Percentiles rank a stretch among this genome's conserved stretches.
Evolutionary conservation across 1,139 yeast genomes (phyloP).

Genomic region (Yamadazyma dendronema): DNA sequence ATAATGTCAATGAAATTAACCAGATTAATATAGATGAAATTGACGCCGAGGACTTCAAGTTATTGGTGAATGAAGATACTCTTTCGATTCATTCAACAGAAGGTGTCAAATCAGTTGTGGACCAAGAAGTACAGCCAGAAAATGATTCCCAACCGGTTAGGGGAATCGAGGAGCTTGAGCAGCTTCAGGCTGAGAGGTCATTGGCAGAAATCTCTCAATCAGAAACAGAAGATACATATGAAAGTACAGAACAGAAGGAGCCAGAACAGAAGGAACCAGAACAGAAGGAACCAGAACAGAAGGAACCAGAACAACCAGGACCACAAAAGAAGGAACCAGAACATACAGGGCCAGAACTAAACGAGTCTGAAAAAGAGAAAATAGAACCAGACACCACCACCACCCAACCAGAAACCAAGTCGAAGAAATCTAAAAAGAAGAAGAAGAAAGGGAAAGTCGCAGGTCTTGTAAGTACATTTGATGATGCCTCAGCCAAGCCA

Average conservation of each 20-base stretch:
- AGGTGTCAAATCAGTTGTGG: slow-evolving; percentile 9
- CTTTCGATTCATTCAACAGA: slow-evolving; percentile 10
- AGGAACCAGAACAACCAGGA: slow-evolving; percentile 1
- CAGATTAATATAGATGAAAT: slow-evolving; percentile 31
- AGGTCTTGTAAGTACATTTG: slow-evolving; percentile 10
- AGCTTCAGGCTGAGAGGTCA: slow-evolving; percentile 1
- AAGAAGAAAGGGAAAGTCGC: slow-evolving; percentile 11
- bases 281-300: slow-evolving; percentile 1
- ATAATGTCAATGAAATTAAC: slow-evolving; percentile 32
- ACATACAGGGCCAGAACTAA: slow-evolving; percentile 3
- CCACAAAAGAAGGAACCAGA: slow-evolving; percentile 1
- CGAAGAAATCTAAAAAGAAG: slow-evolving; percentile 4
- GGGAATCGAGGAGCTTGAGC: slow-evolving; percentile 2
- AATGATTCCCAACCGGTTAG: not conserved
- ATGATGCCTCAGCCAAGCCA: slow-evolving; percentile 2
- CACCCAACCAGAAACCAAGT: slow-evolving; percentile 1
- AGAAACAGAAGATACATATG: no score
- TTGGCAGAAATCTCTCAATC: slow-evolving; percentile 1
- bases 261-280: slow-evolving; percentile 2
- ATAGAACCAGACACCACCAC: slow-evolving; percentile 2
- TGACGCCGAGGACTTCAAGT: slow-evolving; percentile 22
- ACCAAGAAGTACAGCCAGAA: not conserved
- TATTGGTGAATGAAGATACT: slow-evolving; percentile 10
- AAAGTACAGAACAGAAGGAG: slow-evolving; percentile 1
- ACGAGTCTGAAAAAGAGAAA: not conserved